Evolutionary conservation across 208 protist genomes (phyloP).

Genomic region (Acanthamoeba royreba): DNA sequence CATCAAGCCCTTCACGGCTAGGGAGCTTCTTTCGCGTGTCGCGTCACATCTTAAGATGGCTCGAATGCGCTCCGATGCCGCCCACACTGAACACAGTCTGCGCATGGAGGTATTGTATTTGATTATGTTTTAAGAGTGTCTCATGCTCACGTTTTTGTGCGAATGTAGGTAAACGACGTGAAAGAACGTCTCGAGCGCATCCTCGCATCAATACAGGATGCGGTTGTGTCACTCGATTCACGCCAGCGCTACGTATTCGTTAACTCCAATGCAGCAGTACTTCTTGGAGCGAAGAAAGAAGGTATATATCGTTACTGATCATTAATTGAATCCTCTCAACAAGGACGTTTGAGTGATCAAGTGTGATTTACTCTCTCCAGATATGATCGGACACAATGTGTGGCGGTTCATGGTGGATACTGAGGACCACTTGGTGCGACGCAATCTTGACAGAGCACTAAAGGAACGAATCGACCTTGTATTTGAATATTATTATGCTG

Average conservation of each 20-base stretch:
- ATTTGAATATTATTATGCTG: not conserved
- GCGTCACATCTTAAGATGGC: not conserved
- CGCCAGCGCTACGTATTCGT: not conserved
- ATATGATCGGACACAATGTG: conserved; percentile 10
- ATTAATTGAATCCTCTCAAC: too few species aligned
- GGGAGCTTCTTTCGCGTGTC: not conserved
- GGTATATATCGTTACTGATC: too few species aligned
- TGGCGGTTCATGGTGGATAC: conserved; percentile 3
- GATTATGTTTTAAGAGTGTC: not conserved
- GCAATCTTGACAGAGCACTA: not conserved
- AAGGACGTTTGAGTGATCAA: too few species aligned
- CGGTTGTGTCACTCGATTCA: not conserved
- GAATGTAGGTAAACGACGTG: not conserved
- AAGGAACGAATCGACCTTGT: not conserved
- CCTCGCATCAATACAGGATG: not conserved
- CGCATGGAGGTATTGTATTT: not conserved
- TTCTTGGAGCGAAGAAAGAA: not conserved
- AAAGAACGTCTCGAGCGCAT: not conserved
- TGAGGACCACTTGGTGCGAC: not conserved
- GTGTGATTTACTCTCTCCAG: not conserved
- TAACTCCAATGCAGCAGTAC: not conserved
- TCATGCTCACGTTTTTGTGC: not conserved
- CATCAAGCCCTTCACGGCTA: conserved; percentile 32
- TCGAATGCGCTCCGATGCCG: not conserved
- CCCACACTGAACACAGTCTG: not conserved